These are phyloP conservation scores for Zymoseptoria ardabiliae DNA, from an alignment of 2,329 filamentous ascomycete species.

Conservation along the genomic window DNA sequence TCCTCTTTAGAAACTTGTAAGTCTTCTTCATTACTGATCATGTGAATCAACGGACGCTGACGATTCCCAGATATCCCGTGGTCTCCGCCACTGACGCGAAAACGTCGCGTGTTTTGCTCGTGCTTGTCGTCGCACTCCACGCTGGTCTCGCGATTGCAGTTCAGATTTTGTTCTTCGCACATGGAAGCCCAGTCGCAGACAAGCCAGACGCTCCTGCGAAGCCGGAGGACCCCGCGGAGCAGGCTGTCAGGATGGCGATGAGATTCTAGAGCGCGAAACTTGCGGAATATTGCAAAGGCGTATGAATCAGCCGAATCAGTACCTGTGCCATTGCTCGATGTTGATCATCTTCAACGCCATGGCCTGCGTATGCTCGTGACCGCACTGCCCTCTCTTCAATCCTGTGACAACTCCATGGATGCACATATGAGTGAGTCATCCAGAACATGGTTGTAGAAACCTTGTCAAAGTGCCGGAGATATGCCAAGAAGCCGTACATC, in stretches of 20 bases:
- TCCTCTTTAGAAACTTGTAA: slow-evolving; percentile 78
- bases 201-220: slow-evolving; percentile 8
- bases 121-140: slow-evolving; percentile 78
- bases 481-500: not conserved
- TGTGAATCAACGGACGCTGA: not conserved
- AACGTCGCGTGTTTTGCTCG: slow-evolving; percentile 77
- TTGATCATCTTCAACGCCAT: not conserved
- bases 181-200: slow-evolving; percentile 31
- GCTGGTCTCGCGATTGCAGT: slow-evolving; percentile 87
- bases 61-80: slow-evolving; percentile 54
- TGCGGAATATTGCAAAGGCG: not conserved
- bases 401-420: not conserved
- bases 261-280: not conserved
- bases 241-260: slow-evolving; percentile 7
- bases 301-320: not conserved
- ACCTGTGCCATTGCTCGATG: not conserved
- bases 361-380: not conserved
- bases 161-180: slow-evolving; percentile 93
- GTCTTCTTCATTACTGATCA: slow-evolving; percentile 4
- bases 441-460: not conserved
- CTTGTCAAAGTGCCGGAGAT: not conserved
- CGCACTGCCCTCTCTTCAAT: no score
- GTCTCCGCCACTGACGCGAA: slow-evolving; percentile 87
- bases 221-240: slow-evolving; percentile 8
- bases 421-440: not conserved